phyloP scores from a whole-genome alignment of 2,329 filamentous ascomycete species.

The Colletotrichum coccodes region DNA sequence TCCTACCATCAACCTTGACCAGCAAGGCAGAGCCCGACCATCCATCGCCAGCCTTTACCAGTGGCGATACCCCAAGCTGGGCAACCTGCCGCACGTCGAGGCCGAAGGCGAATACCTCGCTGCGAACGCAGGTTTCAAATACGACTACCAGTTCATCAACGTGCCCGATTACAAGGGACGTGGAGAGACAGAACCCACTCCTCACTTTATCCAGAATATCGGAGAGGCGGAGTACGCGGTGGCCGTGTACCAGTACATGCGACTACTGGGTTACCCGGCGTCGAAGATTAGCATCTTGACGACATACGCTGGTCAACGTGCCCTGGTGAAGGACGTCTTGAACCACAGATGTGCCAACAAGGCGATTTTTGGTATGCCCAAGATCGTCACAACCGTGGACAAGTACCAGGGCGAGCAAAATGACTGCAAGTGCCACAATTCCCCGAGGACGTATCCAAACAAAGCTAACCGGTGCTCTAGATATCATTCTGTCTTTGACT shows the following conservation, averaged over 20 bases:
- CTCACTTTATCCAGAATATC: conserved; percentile 96
- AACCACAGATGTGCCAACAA: conserved; percentile 85
- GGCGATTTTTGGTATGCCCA: conserved; percentile 87
- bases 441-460: not conserved
- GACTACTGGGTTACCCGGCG: conserved; percentile 90
- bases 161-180: conserved; percentile 91
- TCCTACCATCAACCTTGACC: conserved; percentile 89
- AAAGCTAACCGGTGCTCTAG: conserved; percentile 55
- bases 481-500: conserved; percentile 92
- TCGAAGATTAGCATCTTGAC: conserved; percentile 86
- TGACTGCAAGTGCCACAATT: conserved; percentile 77
- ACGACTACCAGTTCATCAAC: conserved; percentile 97
- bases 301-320: conserved; percentile 92
- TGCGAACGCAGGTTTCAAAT: conserved; percentile 92
- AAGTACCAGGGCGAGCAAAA: conserved; percentile 99
- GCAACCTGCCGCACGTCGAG: conserved; percentile 81
- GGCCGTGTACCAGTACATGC: conserved; percentile 97
- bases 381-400: conserved; percentile 92
- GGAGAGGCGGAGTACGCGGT: conserved; percentile 98
- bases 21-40: conserved; percentile 90
- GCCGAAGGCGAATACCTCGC: conserved; percentile 75
- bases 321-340: conserved; percentile 88
- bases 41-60: conserved; percentile 90
- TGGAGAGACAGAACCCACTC: conserved; percentile 89
- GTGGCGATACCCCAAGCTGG: conserved; percentile 88